Percentiles rank a stretch among this genome's conserved stretches.
Evolutionary conservation across 305 asterid genomes (phyloP).

Genomic region (Stenogyne calaminthoides): DNA sequence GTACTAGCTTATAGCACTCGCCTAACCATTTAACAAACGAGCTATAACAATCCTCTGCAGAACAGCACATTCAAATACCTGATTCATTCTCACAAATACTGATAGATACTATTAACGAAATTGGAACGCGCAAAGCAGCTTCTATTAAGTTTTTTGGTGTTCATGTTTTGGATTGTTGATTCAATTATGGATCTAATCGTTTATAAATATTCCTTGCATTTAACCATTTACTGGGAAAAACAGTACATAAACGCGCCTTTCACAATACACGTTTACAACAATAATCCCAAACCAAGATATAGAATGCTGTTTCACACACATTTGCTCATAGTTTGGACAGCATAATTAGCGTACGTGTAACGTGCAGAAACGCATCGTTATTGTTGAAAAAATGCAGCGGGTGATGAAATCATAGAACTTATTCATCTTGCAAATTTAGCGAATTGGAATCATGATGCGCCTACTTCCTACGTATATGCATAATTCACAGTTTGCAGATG

Average conservation of each 20-base stretch:
- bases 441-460: background rate
- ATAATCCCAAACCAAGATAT: slow-evolving; percentile 5
- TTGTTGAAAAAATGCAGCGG: slow-evolving; percentile 10
- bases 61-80: background rate
- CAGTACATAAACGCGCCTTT: slow-evolving; percentile 6
- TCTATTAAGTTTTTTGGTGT: background rate
- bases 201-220: slow-evolving; percentile 10
- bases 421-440: slow-evolving; percentile 1
- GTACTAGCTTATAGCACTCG: slow-evolving; percentile 16
- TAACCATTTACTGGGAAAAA: background rate
- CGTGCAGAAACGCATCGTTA: background rate
- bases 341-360: slow-evolving; percentile 1
- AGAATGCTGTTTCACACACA: slow-evolving; percentile 5
- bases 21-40: slow-evolving; percentile 9
- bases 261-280: slow-evolving; percentile 14
- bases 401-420: background rate
- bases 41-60: slow-evolving; percentile 12
- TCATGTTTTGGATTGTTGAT: background rate
- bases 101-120: background rate
- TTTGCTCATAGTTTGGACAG: background rate
- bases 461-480: slow-evolving; percentile 5
- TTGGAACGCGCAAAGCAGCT: background rate
- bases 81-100: slow-evolving; percentile 3
- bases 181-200: slow-evolving; percentile 14
- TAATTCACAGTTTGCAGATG: slow-evolving; percentile 10